These are phyloP conservation scores for Danielozyma ontarioensis DNA, from an alignment of 805 yeast species.

Conservation along the genomic window DNA sequence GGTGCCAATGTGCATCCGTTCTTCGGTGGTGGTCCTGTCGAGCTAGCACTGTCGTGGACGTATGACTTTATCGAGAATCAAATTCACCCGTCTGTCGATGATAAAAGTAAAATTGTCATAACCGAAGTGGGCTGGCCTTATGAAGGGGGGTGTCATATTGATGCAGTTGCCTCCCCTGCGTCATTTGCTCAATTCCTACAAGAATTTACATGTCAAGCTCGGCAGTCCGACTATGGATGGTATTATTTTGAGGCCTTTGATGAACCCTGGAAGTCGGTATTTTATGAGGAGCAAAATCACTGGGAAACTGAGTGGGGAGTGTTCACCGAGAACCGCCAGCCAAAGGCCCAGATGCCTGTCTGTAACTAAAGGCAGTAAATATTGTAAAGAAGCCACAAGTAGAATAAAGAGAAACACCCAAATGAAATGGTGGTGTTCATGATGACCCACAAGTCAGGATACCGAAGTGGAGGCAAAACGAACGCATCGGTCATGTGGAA, in stretches of 20 bases:
- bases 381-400: constrained; percentile 74
- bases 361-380: constrained; percentile 12
- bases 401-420: constrained; percentile 67
- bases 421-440: constrained; percentile 71
- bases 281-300: constrained; percentile 39
- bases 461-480: constrained; percentile 48
- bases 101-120: constrained; percentile 34
- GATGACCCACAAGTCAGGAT: constrained; percentile 85
- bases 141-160: constrained; percentile 46
- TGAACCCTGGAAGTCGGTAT: constrained; percentile 63
- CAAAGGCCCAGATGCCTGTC: constrained; percentile 29
- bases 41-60: constrained; percentile 49
- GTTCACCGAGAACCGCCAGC: constrained; percentile 43
- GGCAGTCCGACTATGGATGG: constrained; percentile 39
- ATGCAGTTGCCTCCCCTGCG: constrained; percentile 42
- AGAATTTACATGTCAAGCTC: constrained; percentile 47
- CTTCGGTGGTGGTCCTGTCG: constrained; percentile 51
- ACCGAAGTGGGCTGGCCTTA: constrained; percentile 76
- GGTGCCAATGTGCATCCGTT: constrained; percentile 70
- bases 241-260: constrained; percentile 68
- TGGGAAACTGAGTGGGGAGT: constrained; percentile 78
- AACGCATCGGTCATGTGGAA: constrained; percentile 53
- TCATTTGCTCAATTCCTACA: constrained; percentile 45
- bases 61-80: constrained; percentile 41
- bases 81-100: constrained; percentile 20